Percentiles rank a stretch among this genome's conserved stretches.
These are phyloP conservation scores for Neoarthrinium moseri DNA, from an alignment of 2,329 filamentous ascomycete species.

Conservation along the genomic window DNA sequence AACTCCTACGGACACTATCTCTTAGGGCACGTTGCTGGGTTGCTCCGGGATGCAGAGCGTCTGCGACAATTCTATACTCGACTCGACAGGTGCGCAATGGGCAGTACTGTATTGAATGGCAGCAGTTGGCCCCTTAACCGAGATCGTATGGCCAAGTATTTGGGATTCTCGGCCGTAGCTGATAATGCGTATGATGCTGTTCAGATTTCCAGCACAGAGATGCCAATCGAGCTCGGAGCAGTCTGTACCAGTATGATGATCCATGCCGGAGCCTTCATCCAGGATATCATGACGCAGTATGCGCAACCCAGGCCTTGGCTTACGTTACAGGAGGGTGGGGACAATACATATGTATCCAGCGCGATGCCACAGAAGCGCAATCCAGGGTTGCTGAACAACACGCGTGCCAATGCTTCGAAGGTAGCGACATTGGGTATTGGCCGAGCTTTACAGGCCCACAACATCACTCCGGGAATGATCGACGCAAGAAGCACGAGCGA, in stretches of 20 bases:
- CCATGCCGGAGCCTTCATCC: conserved; percentile 1
- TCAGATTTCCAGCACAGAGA: conserved; percentile 5
- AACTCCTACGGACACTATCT: conserved; percentile 10
- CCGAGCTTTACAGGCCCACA: conserved; percentile 4
- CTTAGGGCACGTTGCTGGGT: conserved; percentile 2
- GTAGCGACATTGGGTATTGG: conserved; percentile 2
- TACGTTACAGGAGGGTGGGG: conserved; percentile 2
- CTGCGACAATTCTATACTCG: conserved; percentile 6
- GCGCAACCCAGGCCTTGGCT: conserved; percentile 4
- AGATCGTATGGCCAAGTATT: background rate
- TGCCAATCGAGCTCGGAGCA: conserved; percentile 4
- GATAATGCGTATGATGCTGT: conserved; percentile 8
- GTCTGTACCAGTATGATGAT: conserved; percentile 5
- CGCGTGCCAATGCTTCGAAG: conserved; percentile 5
- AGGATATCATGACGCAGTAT: conserved; percentile 5
- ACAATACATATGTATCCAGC: conserved; percentile 4
- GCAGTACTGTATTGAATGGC: conserved; percentile 4
- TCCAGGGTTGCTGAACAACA: conserved; percentile 7
- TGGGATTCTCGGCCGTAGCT: conserved; percentile 1
- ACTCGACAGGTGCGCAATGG: conserved; percentile 6
- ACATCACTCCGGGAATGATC: conserved; percentile 7
- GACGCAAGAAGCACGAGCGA: conserved; percentile 5
- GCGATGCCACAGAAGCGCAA: conserved; percentile 9
- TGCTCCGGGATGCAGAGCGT: conserved; percentile 6
- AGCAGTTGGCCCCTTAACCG: conserved; percentile 6